phyloP scores from a whole-genome alignment of 257 asterid species.

The Petunia axillaris region DNA sequence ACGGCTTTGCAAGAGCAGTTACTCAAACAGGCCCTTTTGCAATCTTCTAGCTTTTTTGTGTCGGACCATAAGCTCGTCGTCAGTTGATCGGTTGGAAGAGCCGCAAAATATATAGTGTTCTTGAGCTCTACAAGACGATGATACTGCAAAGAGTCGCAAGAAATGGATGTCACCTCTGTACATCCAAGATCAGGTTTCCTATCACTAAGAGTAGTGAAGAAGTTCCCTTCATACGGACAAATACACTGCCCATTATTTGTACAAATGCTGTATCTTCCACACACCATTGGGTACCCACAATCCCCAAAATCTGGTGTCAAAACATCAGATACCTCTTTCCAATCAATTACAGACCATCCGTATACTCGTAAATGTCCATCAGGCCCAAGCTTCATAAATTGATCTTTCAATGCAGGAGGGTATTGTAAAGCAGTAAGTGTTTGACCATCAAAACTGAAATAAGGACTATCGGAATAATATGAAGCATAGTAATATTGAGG shows the following conservation, averaged over 20 bases:
- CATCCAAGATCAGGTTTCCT: background rate
- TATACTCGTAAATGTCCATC: conserved; percentile 17
- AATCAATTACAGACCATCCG: background rate
- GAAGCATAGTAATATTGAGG: background rate
- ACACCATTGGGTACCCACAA: conserved; percentile 13
- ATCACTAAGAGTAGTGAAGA: background rate
- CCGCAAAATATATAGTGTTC: background rate
- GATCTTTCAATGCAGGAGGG: background rate
- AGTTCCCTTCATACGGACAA: background rate
- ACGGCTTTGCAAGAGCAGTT: conserved; percentile 22
- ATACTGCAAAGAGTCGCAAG: background rate
- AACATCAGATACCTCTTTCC: background rate
- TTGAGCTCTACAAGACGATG: background rate
- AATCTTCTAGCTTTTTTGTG: background rate
- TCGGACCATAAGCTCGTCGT: rapidly evolving
- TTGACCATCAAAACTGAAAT: background rate
- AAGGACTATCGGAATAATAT: background rate
- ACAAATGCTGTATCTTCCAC: conserved; percentile 22
- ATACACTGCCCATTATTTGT: background rate
- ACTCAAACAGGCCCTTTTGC: conserved; percentile 8
- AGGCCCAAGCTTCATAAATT: background rate
- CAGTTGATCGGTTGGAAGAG: rapidly evolving
- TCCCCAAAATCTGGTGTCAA: rapidly evolving
- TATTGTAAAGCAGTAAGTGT: background rate
- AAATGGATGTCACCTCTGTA: background rate